Base-by-base conservation (phyloP, 805 yeast species). In the Candida lessepsii region DNA sequence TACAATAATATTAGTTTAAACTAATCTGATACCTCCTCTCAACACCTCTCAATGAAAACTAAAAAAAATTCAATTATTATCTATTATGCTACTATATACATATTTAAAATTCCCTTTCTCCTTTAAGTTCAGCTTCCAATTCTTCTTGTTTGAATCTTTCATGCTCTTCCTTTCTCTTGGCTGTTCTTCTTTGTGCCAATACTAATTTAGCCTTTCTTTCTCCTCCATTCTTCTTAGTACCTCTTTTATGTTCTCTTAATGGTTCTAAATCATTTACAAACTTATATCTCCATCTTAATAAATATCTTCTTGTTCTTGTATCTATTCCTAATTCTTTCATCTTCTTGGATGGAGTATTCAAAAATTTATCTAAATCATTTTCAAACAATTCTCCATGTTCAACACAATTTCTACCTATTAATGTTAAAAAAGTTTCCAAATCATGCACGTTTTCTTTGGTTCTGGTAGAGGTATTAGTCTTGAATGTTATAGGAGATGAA, bases 181-280 rank as follows among this genome's bases (percentile, higher is more conserved):
- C 76, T 8, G 95, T 91, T 13, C 71, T 65, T 49, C 73, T 74
- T 55, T 81, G 83, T 20, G 74, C 75, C 46, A 57, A 49, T 15
- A 70, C 71, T 11, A 64, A 56, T 53, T 75, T 78, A 45, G 83
- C 76, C 53, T 80, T 83, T 60, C 96, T 78, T 64, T 89, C 96
- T 55, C 96, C 96, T 18, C 96, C 96, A 52, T 69, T 70, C 52
- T 75, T 73, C 72, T 87, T 87, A 70, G 75, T 81, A n/a, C 90
- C 87, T 46, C 68, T 61, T 50, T 75, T 76, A 48, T 78, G 70
- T 53, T 80, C 85, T 42, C 66, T 53, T 42, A 85, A 65, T 15
- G 75, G 70, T 39, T 70, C 73, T 52, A 68, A 63, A 39, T 81
- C 78, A 45, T 76, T 73, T 52, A 78, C 74, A 53, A 72, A 83